A percentile compares a stretch with the other conserved stretches of the same genome.
phyloP scores from a whole-genome alignment of 2,329 filamentous ascomycete species.

The Cercospora beticola region DNA sequence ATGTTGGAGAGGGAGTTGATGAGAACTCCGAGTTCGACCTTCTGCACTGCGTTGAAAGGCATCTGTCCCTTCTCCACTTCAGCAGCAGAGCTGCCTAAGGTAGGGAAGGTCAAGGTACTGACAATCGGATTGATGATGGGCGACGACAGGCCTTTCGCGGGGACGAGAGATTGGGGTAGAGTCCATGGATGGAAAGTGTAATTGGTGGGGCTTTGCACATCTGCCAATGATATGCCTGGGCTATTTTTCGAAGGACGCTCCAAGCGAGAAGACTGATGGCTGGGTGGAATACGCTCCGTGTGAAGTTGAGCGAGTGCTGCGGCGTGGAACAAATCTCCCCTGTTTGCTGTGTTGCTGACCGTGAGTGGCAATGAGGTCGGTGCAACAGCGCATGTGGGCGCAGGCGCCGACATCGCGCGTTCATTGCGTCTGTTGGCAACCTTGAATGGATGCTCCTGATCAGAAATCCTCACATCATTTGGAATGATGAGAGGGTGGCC shows the following conservation, averaged over 20 bases:
- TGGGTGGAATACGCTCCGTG: slow-evolving; percentile 57
- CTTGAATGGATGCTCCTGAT: slow-evolving; percentile 5
- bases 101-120: slow-evolving; percentile 67
- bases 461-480: slow-evolving; percentile 1
- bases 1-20: slow-evolving; percentile 62
- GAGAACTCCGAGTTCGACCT: slow-evolving; percentile 59
- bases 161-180: slow-evolving; percentile 71
- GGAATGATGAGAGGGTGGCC: slow-evolving; percentile 84
- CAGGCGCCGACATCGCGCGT: slow-evolving; percentile 20
- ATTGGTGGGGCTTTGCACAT: slow-evolving; percentile 64
- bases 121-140: slow-evolving; percentile 69
- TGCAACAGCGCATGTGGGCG: slow-evolving; percentile 66
- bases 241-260: slow-evolving; percentile 49
- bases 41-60: slow-evolving; percentile 51
- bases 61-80: slow-evolving; percentile 24
- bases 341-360: slow-evolving; percentile 75
- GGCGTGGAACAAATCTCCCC: slow-evolving; percentile 82
- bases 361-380: slow-evolving; percentile 63
- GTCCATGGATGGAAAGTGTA: slow-evolving; percentile 94
- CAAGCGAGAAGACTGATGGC: slow-evolving; percentile 45
- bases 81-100: slow-evolving; percentile 36
- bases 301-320: slow-evolving; percentile 81
- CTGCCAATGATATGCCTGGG: slow-evolving; percentile 56
- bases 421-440: slow-evolving; percentile 9
- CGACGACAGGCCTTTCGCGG: slow-evolving; percentile 73